A percentile compares a stretch with the other conserved stretches of the same genome.
Conservation (phyloP, 345 rosid genomes). For the Gossypium anomalum region DNA sequence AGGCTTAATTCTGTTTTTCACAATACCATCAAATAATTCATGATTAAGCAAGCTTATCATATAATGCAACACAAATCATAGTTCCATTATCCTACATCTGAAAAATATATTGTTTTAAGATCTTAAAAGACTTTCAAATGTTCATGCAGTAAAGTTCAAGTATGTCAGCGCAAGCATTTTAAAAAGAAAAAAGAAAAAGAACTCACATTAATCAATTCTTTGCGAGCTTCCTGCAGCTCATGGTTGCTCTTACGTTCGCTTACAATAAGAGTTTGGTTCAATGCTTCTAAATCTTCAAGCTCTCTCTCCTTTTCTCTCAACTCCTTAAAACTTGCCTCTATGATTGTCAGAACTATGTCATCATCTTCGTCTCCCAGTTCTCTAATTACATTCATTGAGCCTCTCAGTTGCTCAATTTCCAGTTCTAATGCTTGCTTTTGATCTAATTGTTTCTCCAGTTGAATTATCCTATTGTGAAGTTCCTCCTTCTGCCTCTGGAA, state of each 20-base stretch:
- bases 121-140: neutral
- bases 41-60: neutral
- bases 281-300: conserved; percentile 55
- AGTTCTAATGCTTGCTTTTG: conserved; percentile 75
- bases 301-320: conserved; percentile 83
- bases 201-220: conserved; percentile 71
- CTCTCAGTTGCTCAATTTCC: conserved; percentile 70
- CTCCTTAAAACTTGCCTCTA: conserved; percentile 53
- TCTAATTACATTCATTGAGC: conserved; percentile 59
- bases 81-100: neutral
- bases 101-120: neutral
- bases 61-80: neutral
- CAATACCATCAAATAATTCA: conserved; percentile 1
- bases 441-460: conserved; percentile 69
- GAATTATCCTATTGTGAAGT: conserved; percentile 55
- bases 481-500: conserved; percentile 70
- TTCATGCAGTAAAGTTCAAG: neutral
- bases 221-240: conserved; percentile 91
- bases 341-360: conserved; percentile 43
- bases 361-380: conserved; percentile 65
- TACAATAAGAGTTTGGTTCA: conserved; percentile 76
- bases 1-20: neutral
- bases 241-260: conserved; percentile 77
- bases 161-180: neutral
- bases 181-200: neutral